Evolutionary conservation across 2,329 filamentous ascomycete genomes (phyloP), one percentile per base, ranked within the genome.

Genomic region (Ambrosiella xylebori): DNA sequence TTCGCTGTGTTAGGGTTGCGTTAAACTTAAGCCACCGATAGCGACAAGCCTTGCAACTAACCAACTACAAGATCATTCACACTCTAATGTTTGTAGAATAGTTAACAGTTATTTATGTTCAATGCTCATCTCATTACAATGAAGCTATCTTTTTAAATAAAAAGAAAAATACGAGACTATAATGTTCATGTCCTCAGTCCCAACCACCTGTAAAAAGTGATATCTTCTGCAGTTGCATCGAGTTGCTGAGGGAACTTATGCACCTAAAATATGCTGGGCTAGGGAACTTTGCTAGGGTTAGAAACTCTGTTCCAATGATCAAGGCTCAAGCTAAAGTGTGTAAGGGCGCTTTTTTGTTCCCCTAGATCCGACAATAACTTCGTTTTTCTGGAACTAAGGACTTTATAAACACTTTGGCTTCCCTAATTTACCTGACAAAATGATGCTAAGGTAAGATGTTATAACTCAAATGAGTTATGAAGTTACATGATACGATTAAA

Each of bases 181-280:
- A 3, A 41, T 41, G 2, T 41, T 11, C 40, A 41, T 27, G 27
- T 27, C 3, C 27, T 11, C 40, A 41, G n/a, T 47, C 7, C 44
- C 44, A 47, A 47, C 44, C 44, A 47, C 44, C 44, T 15, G 7
- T 17, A 47, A 15, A n/a, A 15, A 8, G 11, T 41, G n/a, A 15
- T 15, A 8, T 2, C 19, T 47, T 40, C 17, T 27, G 35, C 7
- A 15, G 15, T 35, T 41, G n/a, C 12, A 41, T 40, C 11, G 8
- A 15, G 53, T 55, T 55, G 53, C 53, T 15, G 9, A 41, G 53
- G 53, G 40, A 55, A 55, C 53, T 55, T 44, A 55, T 55, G 53
- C 53, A 55, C 15, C 13, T 19, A 51, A 35, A 19, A 51, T 51
- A 19, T 27, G 17, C 35, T 27, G 1, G 12, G 15, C 17, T 19